Evolutionary conservation across 169 alveolate species (phyloP).

Genomic region (Plasmodium vinckei): DNA sequence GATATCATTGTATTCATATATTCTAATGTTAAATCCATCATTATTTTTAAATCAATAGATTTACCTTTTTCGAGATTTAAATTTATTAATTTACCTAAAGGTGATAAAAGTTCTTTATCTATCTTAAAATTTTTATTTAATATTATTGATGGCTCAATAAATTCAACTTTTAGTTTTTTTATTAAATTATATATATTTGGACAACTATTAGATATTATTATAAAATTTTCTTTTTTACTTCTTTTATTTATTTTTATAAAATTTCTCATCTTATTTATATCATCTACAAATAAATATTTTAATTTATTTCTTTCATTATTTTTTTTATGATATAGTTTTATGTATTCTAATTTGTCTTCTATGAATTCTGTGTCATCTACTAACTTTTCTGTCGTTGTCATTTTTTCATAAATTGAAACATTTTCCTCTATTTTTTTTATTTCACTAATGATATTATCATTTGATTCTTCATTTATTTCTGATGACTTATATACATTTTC

Average conservation of each 20-base stretch:
- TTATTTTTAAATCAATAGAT: slow-evolving; percentile 16
- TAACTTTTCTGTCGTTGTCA: no score
- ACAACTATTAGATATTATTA: slow-evolving; percentile 19
- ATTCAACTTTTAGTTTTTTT: slow-evolving; percentile 39
- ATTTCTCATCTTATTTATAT: slow-evolving; percentile 40
- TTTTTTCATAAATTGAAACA: no score
- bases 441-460: no score
- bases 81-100: slow-evolving; percentile 52
- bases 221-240: slow-evolving; percentile 42
- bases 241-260: slow-evolving; percentile 64
- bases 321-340: not conserved
- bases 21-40: slow-evolving; percentile 58
- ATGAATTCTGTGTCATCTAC: no score
- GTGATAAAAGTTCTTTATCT: slow-evolving; percentile 34
- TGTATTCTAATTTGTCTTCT: not conserved
- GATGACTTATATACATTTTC: not conserved
- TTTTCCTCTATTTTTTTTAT: no score
- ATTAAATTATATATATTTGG: slow-evolving; percentile 13
- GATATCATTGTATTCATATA: slow-evolving; percentile 36
- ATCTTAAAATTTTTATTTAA: slow-evolving; percentile 15
- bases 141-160: slow-evolving; percentile 46
- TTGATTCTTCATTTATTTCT: not conserved
- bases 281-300: slow-evolving; percentile 32
- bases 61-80: slow-evolving; percentile 20
- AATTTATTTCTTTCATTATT: not conserved